Evolutionary conservation across 2,329 filamentous ascomycete species (phyloP), one percentile per base, ranked within the genome.

Genomic region (Fusarium xyrophilum): DNA sequence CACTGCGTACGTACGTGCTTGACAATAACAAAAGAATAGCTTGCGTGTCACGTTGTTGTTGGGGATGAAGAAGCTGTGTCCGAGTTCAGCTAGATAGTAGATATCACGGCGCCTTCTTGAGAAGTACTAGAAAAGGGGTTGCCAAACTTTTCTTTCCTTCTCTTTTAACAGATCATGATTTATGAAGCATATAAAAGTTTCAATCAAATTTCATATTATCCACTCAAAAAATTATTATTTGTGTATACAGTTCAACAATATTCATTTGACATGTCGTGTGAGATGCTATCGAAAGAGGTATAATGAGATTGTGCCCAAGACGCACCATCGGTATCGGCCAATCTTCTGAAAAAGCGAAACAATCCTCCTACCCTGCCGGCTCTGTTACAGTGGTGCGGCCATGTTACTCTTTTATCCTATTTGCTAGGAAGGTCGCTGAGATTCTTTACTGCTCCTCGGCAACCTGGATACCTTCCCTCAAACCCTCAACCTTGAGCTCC

Each of bases 401-500:
- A 53, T 65, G 47, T 60, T 44, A 47, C 68, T 69, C 59, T 63
- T 55, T 58, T 44, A 42, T 50, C 43, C 43, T 51, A 30, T 50
- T 47, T 46, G 32, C 59, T 40, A 50, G 51, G 48, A 48, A 42
- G 32, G 33, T 44, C 33, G 19, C 27, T 21, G 46, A 21, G 40
- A 39, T 50, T 47, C 38, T 48, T 56, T 79, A 79, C 77, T 88
- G 88, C 78, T 92, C 88, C 62, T 92, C 89, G 21, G 88, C 84
- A 68, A 93, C 91, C 78, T 88, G 88, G 75, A 92, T 85, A 43
- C 91, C 92, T 76, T 96, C 92, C 78, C 93, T 88, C 76, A 97
- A 83, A 55, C 93, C 93, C 82, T 97, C 92, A 55, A 97, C 93
- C 76, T 93, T 90, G 73, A 97, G 84, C 79, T 96, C 92, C 79